Base-by-base conservation (phyloP, 306 rosid species). In the Cyclanthera cordifolia region DNA sequence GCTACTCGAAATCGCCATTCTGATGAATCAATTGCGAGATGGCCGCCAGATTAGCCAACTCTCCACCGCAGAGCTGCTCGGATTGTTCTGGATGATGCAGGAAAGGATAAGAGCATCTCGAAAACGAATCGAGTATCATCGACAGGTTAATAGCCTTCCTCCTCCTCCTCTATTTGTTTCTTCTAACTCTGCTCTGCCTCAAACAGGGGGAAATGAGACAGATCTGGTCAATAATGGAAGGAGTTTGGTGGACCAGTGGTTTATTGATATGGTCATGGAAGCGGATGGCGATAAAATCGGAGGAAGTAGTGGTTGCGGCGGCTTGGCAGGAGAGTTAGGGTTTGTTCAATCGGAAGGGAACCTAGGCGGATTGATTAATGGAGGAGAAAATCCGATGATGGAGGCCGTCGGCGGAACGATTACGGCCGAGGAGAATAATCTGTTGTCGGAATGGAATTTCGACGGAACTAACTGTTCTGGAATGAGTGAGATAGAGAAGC, bases 41-140 rank as follows among this genome's bases (percentile, higher is more conserved):
- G 85, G 85, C 19, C 72, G 27, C 34, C 41, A 53, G 1, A 17
- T 81, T 24, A 57, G 4, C 19, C 57, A 77, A 15, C 61, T 77
- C 20, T 21, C 74, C 32, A 57, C 21, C 19, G 16, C 0, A 1
- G 81, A 72, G 27, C 8, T 77, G 70, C 25, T 60, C 2, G 20
- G 34, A n/a, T 28, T 77, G 74, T 55, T 51, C 8, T 57, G 74
- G 69, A 24, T 23, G 53, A 2, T 68, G 14, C 70, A 67, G 27
- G 72, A 77, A 59, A 73, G 49, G 55, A 58, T 72, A 17, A 51
- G 51, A 32, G 76, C 65, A 0, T 11, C 11, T 11, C 43, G 48
- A 9, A 72, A 54, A 46, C 39, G 55, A 7, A 14, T 54, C 47
- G 81, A 52, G 1, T 58, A 67, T 12, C 63, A 34, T 8, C 56